Conservation (phyloP, 495 filamentous ascomycete genomes). For the Pseudoneurospora amorphoporcata region DNA sequence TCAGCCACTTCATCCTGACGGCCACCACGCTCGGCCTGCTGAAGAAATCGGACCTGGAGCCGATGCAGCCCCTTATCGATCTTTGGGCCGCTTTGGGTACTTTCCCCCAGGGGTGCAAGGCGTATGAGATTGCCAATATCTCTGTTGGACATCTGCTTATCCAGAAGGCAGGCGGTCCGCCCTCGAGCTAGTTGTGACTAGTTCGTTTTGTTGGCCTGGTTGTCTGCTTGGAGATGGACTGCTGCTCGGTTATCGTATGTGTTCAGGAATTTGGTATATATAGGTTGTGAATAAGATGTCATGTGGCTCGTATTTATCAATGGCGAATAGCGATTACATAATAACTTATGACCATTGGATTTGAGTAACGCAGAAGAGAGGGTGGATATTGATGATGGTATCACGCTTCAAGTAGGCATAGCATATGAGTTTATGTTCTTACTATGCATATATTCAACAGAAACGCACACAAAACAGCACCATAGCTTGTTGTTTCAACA, state of each 20-base stretch:
- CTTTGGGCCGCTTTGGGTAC: constrained; percentile 77
- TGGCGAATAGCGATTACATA: background rate
- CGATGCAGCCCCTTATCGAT: constrained; percentile 88
- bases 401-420: background rate
- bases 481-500: background rate
- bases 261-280: background rate
- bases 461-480: background rate
- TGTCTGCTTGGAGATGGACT: background rate
- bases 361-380: background rate
- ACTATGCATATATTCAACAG: background rate
- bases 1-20: constrained; percentile 85
- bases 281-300: background rate
- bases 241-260: background rate
- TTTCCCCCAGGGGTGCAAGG: constrained; percentile 60
- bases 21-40: constrained; percentile 78
- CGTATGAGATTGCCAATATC: constrained; percentile 44
- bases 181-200: constrained; percentile 1
- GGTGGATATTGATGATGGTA: background rate
- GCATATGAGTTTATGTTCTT: background rate
- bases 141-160: constrained; percentile 34
- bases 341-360: background rate
- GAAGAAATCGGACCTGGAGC: constrained; percentile 76
- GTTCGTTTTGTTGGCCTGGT: background rate
- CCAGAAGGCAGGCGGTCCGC: constrained; percentile 29
- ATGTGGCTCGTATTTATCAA: background rate